Evolutionary conservation across 192 early-diverging fungal genomes (phyloP), one percentile per base, ranked within the genome.

Genomic region (Dispira simplex): DNA sequence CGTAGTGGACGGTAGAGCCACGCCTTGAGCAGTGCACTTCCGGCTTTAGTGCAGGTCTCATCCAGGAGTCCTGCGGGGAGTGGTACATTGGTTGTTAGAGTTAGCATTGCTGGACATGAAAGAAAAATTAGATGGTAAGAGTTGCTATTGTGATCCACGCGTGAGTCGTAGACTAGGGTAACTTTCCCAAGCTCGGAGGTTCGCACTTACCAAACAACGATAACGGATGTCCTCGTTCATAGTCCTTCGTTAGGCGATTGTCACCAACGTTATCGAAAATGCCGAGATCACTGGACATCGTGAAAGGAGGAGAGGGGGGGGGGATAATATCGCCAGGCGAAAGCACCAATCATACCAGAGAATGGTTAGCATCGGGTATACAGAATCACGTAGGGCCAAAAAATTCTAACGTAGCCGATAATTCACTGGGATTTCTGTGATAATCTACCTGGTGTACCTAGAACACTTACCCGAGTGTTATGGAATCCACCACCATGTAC

Each of bases 21-120:
- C 3, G n/a, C 21, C 26, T 57, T 57, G 55, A 57, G 55, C 10
- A 23, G 21, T 14, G 21, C 12, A 23, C 55, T 20, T 14, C 55
- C 55, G 12, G n/a, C n/a, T 13, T 23, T 26, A 13, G 55, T 57
- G n/a, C 55, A 27, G 14, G 55, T 57, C 12, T 57, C 13, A 27
- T 57, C 55, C 14, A 57, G 20, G n/a, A 57, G 26, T 26, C 13
- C 55, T 57, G 49, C 4, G n/a, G n/a, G n/a, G n/a, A 51, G 49
- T 51, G 23, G 16, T 51, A 51, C 23, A 51, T 51, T 51, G 3
- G 23, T 51, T 20, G 16, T 20, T 51, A 18, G 49, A 51, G 8
- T 51, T 51, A 51, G 49, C 8, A 51, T 51, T 4, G 1, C 4
- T 51, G 23, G 49, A 51, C n/a, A 1, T 4, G 49, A 8, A 4